Conservation (phyloP, 495 filamentous ascomycete species). For the Xylaria venustula region DNA sequence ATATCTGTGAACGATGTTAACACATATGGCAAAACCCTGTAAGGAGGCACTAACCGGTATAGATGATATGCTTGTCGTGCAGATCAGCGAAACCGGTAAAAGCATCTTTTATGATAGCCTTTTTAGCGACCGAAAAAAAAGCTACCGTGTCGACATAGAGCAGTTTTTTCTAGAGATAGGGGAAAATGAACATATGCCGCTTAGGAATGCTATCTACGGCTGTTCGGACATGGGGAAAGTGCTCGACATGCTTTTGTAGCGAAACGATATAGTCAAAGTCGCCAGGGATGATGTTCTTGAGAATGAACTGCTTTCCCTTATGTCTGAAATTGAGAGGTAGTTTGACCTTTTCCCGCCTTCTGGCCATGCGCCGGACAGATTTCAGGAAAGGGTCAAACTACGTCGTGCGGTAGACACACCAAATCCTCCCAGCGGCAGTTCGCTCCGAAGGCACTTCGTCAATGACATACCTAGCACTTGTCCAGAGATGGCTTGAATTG, state of each 20-base stretch:
- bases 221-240: not conserved
- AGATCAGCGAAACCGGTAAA: slow-evolving; percentile 5
- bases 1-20: slow-evolving; percentile 18
- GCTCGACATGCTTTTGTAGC: slow-evolving; percentile 5
- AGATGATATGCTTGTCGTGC: slow-evolving; percentile 3
- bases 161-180: slow-evolving; percentile 1
- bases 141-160: slow-evolving; percentile 1
- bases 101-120: slow-evolving; percentile 4
- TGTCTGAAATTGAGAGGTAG: slow-evolving; percentile 2
- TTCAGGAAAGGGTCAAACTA: slow-evolving; percentile 3
- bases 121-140: not conserved
- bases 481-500: slow-evolving; percentile 4
- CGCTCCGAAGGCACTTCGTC: slow-evolving; percentile 10
- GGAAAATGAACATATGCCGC: slow-evolving; percentile 5
- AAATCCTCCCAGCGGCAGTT: slow-evolving; percentile 5
- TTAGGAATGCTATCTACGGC: slow-evolving; percentile 2
- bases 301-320: slow-evolving; percentile 3
- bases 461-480: slow-evolving; percentile 9
- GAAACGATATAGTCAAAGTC: slow-evolving; percentile 3
- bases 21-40: not conserved
- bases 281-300: slow-evolving; percentile 4
- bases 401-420: slow-evolving; percentile 1
- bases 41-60: slow-evolving; percentile 2
- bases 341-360: not conserved
- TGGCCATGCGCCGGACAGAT: slow-evolving; percentile 5